Percentiles rank a stretch among this genome's conserved stretches.
Evolutionary conservation across 176 grass and related monocot genomes (phyloP).

Genomic region (Phragmites australis): DNA sequence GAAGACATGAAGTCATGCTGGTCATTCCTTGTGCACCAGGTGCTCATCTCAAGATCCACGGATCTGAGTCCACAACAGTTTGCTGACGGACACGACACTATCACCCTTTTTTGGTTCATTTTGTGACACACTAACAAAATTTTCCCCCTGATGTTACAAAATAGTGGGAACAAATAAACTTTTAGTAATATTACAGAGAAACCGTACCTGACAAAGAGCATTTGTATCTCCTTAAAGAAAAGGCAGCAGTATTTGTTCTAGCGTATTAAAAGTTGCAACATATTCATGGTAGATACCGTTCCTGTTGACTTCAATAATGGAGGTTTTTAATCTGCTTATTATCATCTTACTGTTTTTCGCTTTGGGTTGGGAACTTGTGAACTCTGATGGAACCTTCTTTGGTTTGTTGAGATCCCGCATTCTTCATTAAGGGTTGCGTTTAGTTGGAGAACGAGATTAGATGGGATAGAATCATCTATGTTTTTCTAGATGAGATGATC

Average conservation of each 20-base stretch:
- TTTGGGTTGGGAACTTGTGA: neutral
- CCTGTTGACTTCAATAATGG: neutral
- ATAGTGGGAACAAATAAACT: slow-evolving; percentile 29
- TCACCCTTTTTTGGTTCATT: slow-evolving; percentile 4
- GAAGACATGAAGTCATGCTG: neutral
- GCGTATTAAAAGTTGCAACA: slow-evolving; percentile 15
- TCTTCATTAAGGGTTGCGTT: slow-evolving; percentile 2
- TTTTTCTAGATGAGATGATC: too few species aligned
- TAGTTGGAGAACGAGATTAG: too few species aligned
- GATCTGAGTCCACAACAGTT: neutral
- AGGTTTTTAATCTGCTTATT: neutral
- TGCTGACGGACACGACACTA: slow-evolving; percentile 6
- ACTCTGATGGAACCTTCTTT: slow-evolving; percentile 23
- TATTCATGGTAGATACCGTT: slow-evolving; percentile 17
- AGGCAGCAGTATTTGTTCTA: neutral
- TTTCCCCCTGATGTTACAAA: neutral
- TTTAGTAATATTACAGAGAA: slow-evolving; percentile 14
- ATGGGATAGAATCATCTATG: too few species aligned
- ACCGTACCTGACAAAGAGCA: slow-evolving; percentile 18
- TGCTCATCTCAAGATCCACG: slow-evolving; percentile 22
- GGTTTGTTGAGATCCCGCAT: neutral
- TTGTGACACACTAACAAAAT: neutral
- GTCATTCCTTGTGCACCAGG: slow-evolving; percentile 9
- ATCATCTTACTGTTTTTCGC: neutral
- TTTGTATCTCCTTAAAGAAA: slow-evolving; percentile 11